Evolutionary conservation across 2,329 filamentous ascomycete genomes (phyloP), one percentile per base, ranked within the genome.

Genomic region (Blastomyces parvus): DNA sequence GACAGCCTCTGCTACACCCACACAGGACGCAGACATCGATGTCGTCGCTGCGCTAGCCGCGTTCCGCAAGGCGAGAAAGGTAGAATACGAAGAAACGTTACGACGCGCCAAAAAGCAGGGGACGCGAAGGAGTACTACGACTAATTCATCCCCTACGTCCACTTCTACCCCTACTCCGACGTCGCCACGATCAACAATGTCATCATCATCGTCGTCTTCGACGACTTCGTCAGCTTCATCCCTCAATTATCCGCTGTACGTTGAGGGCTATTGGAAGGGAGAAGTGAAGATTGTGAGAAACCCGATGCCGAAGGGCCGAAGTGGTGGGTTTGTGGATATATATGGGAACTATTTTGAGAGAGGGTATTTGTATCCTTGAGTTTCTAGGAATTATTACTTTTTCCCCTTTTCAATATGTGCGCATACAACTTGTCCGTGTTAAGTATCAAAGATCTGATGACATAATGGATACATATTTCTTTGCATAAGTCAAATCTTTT

Each of bases 231-330:
- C 56, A 25, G 25, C 22, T 36, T 8, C 36, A 33, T 30, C 40
- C 44, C 38, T 40, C 13, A 25, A 44, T n/a, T 22, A 46, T 42
- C 38, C 56, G 17, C 14, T 72, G n/a, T 76, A 74, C 65, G 78
- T 84, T 0, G 81, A 84, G 63, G 84, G 84, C 0, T 79, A 83
- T 66, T 87, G 84, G 84, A 79, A 81, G 38, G 84, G 84, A 6
- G 77, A 83, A 42, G 79, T 87, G 30, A 82, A 82, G 61, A 78
- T 86, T 38, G 74, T 86, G n/a, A 74, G 83, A 44, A 78, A 78
- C 25, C 48, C 75, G 19, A 70, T 72, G 14, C 72, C 72, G 0
- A 73, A 76, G 61, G 69, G 71, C 13, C 73, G 78, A 61, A 78
- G 70, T 58, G 58, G 70, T 57, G 58, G 79, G 13, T 74, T 76